Evolutionary conservation across 2,329 filamentous ascomycete genomes (phyloP), one percentile per base, ranked within the genome.

Genomic region (Pseudogymnoascus sp.): DNA sequence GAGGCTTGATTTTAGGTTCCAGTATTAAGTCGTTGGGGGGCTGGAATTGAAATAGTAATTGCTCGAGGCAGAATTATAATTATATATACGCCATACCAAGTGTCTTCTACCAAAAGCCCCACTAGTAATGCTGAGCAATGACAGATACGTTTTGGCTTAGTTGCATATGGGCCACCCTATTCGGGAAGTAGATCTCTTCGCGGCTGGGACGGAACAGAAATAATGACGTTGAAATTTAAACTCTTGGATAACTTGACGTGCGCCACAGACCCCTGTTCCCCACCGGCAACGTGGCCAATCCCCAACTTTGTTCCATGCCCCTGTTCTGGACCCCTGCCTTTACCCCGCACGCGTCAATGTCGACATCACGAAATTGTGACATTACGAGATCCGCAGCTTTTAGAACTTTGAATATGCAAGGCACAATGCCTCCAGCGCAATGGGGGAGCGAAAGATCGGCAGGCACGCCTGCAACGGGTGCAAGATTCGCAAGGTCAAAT

Each of bases 401-500:
- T 13, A 44, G 47, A 50, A 60, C 54, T 37, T 29, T 33, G 36
- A 61, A 26, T 15, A 50, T 36, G 44, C 41, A 36, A n/a, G 35
- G n/a, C 36, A 24, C 11, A 57, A 61, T 57, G 26, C 29, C 3
- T 9, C 31, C 31, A 58, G 39, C 36, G n/a, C 59, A 60, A 58
- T 58, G 54, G 44, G 44, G 47, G 58, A 62, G 61, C 60, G 59
- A 44, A 67, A 65, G 58, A 63, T 71, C 41, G 69, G 69, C 44
- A 76, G 75, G 62, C 68, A 77, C 31, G 78, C 79, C 9, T 81
- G 79, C 68, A 79, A 81, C 64, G 78, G 75, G 17, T 82, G 79
- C 71, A 81, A 79, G 70, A 74, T 82, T 41, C 75, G 79, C 61
- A 82, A 82, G 71, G 77, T 81, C 63, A 75, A 76, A 54, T 82